Base-by-base conservation (phyloP, 148 eudicot genomes). In the Polygonum aviculare region DNA sequence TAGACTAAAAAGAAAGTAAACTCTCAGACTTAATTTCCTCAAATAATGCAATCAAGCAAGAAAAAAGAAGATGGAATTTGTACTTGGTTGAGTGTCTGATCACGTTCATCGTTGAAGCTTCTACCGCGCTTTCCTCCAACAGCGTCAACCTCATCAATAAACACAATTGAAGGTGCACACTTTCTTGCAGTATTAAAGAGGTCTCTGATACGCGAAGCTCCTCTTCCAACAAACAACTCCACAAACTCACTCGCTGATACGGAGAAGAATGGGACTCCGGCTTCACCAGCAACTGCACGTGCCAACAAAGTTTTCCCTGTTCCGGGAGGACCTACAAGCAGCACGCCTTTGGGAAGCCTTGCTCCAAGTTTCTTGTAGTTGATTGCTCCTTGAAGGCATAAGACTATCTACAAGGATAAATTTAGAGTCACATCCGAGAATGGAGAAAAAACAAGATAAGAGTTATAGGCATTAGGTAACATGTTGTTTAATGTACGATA, bases 211-310 rank as follows among this genome's bases (percentile, higher is more conserved):
- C 99, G 96, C 40, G 99, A 96, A 76, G 98, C 99, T 80, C 99
- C 99, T 79, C 98, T 84, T 74, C 99, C 99, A 38, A 96, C 99
- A 86, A 91, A 96, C 83, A 96, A 71, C 79, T 96, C 99, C 44
- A 96, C 99, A 75, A 96, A 96, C 82, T 96, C 99, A 85, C 99
- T 96, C 16, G 99, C 99, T 38, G 99, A 93, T 55, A 96, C 97
- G 0, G 97, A 85, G 85, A 96, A 96, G 78, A 96, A 96, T 5
- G 98, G 98, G 35, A 96, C 98, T 71, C 98, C 97, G 14, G 98
- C 98, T 84, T 96, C 99, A 77, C 99, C 98, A 62, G 99, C 98
- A 59, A 96, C 98, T 54, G 99, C 99, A 79, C 99, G 99, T 69
- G 99, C 99, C 60, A 95, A 86, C 74, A 95, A 82, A 51, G 99